A percentile compares a stretch with the other conserved stretches of the same genome.
These are phyloP conservation scores for Beauveria caledonica DNA, from an alignment of 2,329 filamentous ascomycete species.

Conservation along the genomic window DNA sequence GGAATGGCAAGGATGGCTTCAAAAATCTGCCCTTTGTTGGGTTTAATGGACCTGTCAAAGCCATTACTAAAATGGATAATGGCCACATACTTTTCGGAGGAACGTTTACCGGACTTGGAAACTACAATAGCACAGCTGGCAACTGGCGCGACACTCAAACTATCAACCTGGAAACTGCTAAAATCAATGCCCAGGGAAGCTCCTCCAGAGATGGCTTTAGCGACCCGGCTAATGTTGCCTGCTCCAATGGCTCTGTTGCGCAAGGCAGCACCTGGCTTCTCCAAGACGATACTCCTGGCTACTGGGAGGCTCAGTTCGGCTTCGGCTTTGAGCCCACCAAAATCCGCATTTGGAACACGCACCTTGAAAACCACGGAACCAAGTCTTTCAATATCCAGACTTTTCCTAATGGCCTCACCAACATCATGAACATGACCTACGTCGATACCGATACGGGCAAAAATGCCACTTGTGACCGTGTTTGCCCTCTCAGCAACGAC, in stretches of 20 bases:
- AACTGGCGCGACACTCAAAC: conserved; percentile 64
- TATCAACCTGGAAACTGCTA: conserved; percentile 76
- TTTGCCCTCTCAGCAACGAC: conserved; percentile 75
- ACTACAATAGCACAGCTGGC: conserved; percentile 52
- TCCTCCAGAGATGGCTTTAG: conserved; percentile 55
- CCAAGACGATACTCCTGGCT: conserved; percentile 64
- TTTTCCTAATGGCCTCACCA: conserved; percentile 53
- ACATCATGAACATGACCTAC: conserved; percentile 94
- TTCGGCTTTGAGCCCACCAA: conserved; percentile 85
- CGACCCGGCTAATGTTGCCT: conserved; percentile 75
- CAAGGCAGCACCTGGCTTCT: conserved; percentile 74
- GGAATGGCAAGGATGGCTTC: conserved; percentile 62
- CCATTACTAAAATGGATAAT: conserved; percentile 71
- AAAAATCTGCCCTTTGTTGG: conserved; percentile 80
- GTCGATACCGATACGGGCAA: conserved; percentile 64
- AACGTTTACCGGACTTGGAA: conserved; percentile 79
- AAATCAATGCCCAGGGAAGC: conserved; percentile 59
- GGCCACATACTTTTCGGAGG: conserved; percentile 90
- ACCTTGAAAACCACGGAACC: conserved; percentile 74
- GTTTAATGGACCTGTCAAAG: conserved; percentile 85
- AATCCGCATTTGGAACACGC: conserved; percentile 80
- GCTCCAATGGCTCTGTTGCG: conserved; percentile 58
- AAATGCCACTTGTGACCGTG: conserved; percentile 65
- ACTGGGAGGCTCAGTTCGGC: conserved; percentile 73
- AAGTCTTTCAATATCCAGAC: conserved; percentile 83